Conservation (phyloP, 1,284 basidiomycete species). For the Ganoderma boninense region DNA sequence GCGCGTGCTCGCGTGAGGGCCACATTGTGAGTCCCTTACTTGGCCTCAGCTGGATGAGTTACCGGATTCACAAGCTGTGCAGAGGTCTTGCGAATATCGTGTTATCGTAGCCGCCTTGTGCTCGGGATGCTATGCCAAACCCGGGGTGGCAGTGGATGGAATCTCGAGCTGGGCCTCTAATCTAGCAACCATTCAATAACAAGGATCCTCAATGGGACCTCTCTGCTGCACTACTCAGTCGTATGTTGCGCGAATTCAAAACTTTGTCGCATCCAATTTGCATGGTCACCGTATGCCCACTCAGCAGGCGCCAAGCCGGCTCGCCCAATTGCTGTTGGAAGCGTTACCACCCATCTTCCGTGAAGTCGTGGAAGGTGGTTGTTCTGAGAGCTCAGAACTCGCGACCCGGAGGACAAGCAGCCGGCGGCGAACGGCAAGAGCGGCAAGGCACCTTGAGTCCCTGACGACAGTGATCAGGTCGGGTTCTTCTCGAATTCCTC, state of each 20-base stretch:
- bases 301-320: background rate
- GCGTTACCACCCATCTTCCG: background rate
- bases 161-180: background rate
- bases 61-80: background rate
- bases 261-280: background rate
- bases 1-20: background rate
- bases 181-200: conserved; percentile 1
- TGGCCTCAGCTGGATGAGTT: background rate
- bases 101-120: background rate
- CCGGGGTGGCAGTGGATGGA: background rate
- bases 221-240: background rate
- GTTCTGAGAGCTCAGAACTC: background rate
- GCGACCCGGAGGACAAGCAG: background rate
- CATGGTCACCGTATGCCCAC: background rate
- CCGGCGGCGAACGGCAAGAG: conserved; percentile 20
- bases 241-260: background rate
- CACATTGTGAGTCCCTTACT: background rate
- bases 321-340: background rate
- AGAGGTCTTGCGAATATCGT: background rate
- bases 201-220: background rate
- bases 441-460: conserved; percentile 10
- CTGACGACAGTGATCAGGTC: conserved; percentile 26
- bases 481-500: conserved; percentile 17
- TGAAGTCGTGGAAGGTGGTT: background rate
- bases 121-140: background rate